These are phyloP conservation scores for Aureobasidium sp. DNA, from an alignment of 2,329 filamentous ascomycete genomes.

Conservation along the genomic window DNA sequence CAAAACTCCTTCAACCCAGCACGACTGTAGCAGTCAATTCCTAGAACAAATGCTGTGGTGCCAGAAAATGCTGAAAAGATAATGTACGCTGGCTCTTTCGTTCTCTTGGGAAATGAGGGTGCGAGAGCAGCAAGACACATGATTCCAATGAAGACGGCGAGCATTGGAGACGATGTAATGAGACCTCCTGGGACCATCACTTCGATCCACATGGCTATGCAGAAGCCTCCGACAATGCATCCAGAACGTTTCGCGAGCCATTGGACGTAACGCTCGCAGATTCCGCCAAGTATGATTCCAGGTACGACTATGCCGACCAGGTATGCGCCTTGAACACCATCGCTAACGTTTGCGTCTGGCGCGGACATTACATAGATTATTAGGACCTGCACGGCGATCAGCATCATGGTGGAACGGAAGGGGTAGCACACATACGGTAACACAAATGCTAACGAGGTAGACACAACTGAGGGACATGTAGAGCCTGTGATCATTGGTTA, in stretches of 20 bases:
- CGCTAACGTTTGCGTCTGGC: conserved; percentile 35
- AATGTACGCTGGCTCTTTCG: conserved; percentile 57
- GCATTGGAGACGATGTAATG: conserved; percentile 52
- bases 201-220: conserved; percentile 83
- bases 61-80: conserved; percentile 70
- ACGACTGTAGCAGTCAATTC: conserved; percentile 81
- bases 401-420: conserved; percentile 11
- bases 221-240: conserved; percentile 80
- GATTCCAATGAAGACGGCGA: conserved; percentile 65
- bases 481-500: conserved; percentile 33
- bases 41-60: conserved; percentile 68
- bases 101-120: conserved; percentile 65
- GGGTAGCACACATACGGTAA: conserved; percentile 45
- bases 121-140: conserved; percentile 61
- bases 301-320: conserved; percentile 69
- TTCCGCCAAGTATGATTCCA: conserved; percentile 63
- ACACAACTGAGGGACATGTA: conserved; percentile 74
- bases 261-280: conserved; percentile 57
- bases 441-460: conserved; percentile 62
- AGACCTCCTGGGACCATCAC: conserved; percentile 69
- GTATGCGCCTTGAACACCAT: conserved; percentile 77
- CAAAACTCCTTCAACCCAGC: conserved; percentile 96
- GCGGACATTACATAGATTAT: conserved; percentile 70
- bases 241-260: conserved; percentile 68
- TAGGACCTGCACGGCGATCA: conserved; percentile 44